Evolutionary conservation across 2,329 filamentous ascomycete genomes (phyloP).

Genomic region (Pyricularia sp.): DNA sequence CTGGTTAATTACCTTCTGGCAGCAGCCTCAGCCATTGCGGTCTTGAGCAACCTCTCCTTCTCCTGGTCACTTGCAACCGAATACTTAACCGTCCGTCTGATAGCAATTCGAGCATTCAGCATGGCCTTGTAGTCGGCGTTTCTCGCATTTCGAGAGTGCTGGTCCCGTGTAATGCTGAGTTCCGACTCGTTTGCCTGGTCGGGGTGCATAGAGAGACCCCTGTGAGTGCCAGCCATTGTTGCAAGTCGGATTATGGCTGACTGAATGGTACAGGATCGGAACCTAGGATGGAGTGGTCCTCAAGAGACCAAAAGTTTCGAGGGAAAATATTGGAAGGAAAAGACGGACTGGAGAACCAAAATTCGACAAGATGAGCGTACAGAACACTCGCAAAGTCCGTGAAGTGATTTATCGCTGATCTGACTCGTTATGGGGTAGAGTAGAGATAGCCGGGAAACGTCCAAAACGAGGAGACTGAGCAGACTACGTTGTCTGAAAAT

Average conservation of each 20-base stretch:
- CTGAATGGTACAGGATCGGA: background rate
- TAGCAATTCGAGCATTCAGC: slow-evolving; percentile 6
- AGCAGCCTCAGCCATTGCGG: slow-evolving; percentile 7
- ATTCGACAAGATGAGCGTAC: background rate
- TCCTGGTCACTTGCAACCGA: slow-evolving; percentile 3
- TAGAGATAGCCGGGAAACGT: background rate
- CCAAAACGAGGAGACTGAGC: background rate
- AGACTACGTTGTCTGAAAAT: background rate
- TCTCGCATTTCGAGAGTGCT: slow-evolving; percentile 5
- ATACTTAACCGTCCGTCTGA: slow-evolving; percentile 7
- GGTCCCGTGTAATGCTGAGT: background rate
- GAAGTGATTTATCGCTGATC: background rate
- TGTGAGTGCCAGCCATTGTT: background rate
- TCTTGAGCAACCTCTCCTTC: slow-evolving; percentile 6
- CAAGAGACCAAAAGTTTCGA: background rate
- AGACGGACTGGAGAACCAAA: background rate
- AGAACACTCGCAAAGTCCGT: background rate
- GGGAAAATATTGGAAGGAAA: background rate
- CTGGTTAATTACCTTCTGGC: background rate
- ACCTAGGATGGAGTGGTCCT: background rate
- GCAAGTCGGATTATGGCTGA: background rate
- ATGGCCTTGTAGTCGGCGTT: slow-evolving; percentile 12
- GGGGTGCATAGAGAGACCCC: background rate
- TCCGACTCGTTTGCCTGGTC: background rate
- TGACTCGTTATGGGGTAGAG: background rate